Evolutionary conservation across 163 green algal genomes (phyloP).

Genomic region (Chlamydomonas reinhardtii): DNA sequence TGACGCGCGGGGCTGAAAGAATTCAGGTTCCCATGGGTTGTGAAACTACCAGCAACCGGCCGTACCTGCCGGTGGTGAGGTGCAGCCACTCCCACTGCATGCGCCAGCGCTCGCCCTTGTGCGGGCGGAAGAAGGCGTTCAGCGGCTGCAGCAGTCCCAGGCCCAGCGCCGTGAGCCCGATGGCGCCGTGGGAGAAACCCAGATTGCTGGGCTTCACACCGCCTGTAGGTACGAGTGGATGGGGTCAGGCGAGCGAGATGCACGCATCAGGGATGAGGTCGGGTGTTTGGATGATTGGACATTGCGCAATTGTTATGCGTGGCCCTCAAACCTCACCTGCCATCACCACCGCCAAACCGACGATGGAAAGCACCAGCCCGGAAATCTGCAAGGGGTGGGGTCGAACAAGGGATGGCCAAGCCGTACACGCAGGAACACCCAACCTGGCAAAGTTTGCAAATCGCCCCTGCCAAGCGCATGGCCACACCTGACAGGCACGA

Average conservation of each 20-base stretch:
- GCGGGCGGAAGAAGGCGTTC: constrained; percentile 44
- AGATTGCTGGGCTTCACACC: constrained; percentile 18
- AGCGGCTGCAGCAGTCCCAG: constrained; percentile 47
- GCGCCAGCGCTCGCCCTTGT: constrained; percentile 37
- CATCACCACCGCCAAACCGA: constrained; percentile 16
- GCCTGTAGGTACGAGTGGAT: background rate
- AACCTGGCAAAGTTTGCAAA: too few species aligned
- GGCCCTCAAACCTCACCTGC: too few species aligned
- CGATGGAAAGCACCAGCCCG: constrained; percentile 4
- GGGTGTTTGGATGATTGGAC: too few species aligned
- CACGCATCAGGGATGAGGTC: too few species aligned
- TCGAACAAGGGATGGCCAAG: background rate
- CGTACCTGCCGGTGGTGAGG: background rate
- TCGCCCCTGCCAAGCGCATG: too few species aligned
- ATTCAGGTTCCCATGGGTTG: too few species aligned
- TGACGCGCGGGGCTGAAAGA: too few species aligned
- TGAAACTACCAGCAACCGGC: too few species aligned
- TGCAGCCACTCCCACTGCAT: constrained; percentile 46
- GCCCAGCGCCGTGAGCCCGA: constrained; percentile 33
- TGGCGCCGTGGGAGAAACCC: constrained; percentile 43
- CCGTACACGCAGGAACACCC: too few species aligned
- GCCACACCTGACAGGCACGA: constrained; percentile 17
- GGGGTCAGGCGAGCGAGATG: too few species aligned
- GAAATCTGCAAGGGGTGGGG: background rate
- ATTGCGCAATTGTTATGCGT: too few species aligned